Evolutionary conservation across 352 stramenopile species (phyloP).

Genomic region (Globisporangium middletonii): DNA sequence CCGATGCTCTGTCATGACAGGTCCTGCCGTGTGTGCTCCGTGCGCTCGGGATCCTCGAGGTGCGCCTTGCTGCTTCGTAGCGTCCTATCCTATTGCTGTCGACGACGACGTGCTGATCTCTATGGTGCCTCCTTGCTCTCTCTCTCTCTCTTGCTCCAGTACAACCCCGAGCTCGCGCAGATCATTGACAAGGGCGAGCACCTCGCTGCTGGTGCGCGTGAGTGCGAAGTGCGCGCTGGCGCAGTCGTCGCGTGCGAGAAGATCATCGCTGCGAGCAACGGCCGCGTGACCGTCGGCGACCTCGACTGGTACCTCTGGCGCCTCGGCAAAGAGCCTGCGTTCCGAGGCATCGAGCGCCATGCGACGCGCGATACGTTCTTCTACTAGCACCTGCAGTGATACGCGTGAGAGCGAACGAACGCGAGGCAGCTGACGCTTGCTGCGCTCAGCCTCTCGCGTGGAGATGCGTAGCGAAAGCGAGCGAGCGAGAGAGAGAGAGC

Average conservation of each 20-base stretch:
- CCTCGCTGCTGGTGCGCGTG: conserved; percentile 31
- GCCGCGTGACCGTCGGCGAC: conserved; percentile 33
- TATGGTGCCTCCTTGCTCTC: not conserved
- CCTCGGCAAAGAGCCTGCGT: conserved; percentile 64
- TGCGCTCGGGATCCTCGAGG: conserved; percentile 63
- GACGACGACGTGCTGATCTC: not conserved
- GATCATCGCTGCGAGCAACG: conserved; percentile 53
- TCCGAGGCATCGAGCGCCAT: conserved; percentile 63
- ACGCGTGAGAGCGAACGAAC: no score
- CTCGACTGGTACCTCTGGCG: conserved; percentile 74
- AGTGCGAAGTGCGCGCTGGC: conserved; percentile 64
- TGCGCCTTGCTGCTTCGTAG: conserved; percentile 11
- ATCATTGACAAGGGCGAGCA: conserved; percentile 44
- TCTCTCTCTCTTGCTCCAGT: conserved; percentile 21
- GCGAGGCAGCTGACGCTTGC: no score
- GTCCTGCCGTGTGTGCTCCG: conserved; percentile 71
- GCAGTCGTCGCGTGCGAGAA: conserved; percentile 61
- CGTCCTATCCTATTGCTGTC: not conserved
- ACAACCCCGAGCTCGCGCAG: conserved; percentile 39
- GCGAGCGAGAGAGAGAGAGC: no score
- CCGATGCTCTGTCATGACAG: conserved; percentile 10
- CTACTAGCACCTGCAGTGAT: conserved; percentile 28
- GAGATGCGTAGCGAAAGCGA: no score
- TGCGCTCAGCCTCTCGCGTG: no score
- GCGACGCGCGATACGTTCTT: conserved; percentile 66